A percentile compares a stretch with the other conserved stretches of the same genome.
phyloP scores from a whole-genome alignment of 2,329 filamentous ascomycete species.

The Exophiala oligosperma region DNA sequence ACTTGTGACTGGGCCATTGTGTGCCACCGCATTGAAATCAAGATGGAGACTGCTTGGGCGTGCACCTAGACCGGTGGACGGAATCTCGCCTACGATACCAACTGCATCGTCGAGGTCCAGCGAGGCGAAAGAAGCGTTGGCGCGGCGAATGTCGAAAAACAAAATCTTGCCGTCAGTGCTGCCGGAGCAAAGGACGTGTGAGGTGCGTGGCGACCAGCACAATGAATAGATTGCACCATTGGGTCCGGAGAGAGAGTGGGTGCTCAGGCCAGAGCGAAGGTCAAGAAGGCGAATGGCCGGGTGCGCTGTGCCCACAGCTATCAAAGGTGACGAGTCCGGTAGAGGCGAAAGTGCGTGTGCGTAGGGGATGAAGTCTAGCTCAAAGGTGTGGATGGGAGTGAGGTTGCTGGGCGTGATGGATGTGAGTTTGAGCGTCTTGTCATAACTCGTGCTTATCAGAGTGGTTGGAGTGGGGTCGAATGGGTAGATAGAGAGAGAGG shows the following conservation, averaged over 20 bases:
- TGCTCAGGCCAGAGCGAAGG: conserved; percentile 74
- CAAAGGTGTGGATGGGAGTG: conserved; percentile 47
- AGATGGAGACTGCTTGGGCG: conserved; percentile 34
- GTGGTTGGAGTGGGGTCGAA: conserved; percentile 49
- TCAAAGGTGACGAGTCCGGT: conserved; percentile 70
- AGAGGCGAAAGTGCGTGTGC: conserved; percentile 69
- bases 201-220: conserved; percentile 75
- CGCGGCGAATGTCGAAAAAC: conserved; percentile 83
- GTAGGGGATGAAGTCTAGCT: conserved; percentile 47
- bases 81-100: conserved; percentile 55
- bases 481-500: conserved; percentile 49
- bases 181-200: conserved; percentile 75
- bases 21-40: conserved; percentile 59
- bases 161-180: conserved; percentile 81
- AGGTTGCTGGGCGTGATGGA: conserved; percentile 40
- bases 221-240: conserved; percentile 66
- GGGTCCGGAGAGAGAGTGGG: conserved; percentile 70
- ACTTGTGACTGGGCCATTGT: conserved; percentile 80
- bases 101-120: conserved; percentile 82
- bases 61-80: conserved; percentile 18
- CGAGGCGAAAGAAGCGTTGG: conserved; percentile 71
- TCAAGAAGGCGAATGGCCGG: conserved; percentile 83
- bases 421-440: conserved; percentile 47
- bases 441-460: conserved; percentile 47
- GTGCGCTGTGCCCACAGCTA: conserved; percentile 86